phyloP scores from a whole-genome alignment of 2,329 filamentous ascomycete species.

The Coniochaeta prunicola region DNA sequence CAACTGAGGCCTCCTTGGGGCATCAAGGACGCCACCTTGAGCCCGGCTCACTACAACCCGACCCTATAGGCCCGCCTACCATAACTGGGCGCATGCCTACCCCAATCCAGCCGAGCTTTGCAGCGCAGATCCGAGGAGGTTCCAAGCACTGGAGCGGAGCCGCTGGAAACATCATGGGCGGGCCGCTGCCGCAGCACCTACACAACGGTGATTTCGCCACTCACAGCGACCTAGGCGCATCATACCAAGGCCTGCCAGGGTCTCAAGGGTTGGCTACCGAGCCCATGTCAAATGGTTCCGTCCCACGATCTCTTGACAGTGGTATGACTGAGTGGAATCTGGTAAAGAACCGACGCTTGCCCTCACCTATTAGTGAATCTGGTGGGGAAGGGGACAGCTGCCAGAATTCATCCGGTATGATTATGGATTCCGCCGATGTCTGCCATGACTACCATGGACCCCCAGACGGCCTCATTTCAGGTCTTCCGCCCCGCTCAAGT shows the following conservation, averaged over 20 bases:
- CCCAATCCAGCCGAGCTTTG: constrained; percentile 52
- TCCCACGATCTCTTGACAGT: constrained; percentile 40
- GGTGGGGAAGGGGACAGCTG: constrained; percentile 34
- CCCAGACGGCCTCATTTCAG: constrained; percentile 8
- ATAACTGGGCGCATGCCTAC: constrained; percentile 46
- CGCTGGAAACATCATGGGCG: constrained; percentile 23
- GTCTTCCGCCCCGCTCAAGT: constrained; percentile 24
- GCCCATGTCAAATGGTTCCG: constrained; percentile 15
- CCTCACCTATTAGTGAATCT: constrained; percentile 53
- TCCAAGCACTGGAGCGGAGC: constrained; percentile 37
- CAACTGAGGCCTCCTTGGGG: neutral
- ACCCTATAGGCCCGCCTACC: constrained; percentile 19
- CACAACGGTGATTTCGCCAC: constrained; percentile 24
- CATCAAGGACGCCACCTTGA: constrained; percentile 14
- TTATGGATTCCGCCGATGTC: constrained; percentile 28
- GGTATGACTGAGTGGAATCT: constrained; percentile 40
- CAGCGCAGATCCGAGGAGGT: constrained; percentile 42
- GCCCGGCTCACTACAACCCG: constrained; percentile 22
- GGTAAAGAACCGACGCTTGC: constrained; percentile 45
- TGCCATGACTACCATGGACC: neutral
- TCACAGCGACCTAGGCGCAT: neutral
- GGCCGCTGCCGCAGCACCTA: constrained; percentile 28
- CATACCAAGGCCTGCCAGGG: neutral
- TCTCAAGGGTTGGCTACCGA: neutral
- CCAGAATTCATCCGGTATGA: constrained; percentile 28